These are phyloP conservation scores for Phoenix dactylifera DNA, from an alignment of 176 grass and related monocot species.

Conservation along the genomic window DNA sequence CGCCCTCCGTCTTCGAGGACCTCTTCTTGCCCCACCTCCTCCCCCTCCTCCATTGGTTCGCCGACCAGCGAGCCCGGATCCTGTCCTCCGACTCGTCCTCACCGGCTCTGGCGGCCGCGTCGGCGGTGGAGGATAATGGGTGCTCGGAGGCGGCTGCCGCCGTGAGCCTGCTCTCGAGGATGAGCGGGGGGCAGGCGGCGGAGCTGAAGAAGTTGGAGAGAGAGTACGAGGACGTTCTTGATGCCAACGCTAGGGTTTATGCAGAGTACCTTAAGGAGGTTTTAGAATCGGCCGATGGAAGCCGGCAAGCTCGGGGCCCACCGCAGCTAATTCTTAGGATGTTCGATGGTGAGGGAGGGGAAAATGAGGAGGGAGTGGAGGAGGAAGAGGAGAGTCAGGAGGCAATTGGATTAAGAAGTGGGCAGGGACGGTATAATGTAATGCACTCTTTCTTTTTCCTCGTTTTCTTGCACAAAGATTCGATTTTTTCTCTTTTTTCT, in stretches of 20 bases:
- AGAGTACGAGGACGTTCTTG: constrained; percentile 44
- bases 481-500: too few species aligned
- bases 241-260: constrained; percentile 45
- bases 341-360: not conserved
- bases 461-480: not conserved
- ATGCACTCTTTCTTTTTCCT: constrained; percentile 8
- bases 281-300: constrained; percentile 23
- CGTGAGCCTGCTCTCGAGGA: constrained; percentile 49
- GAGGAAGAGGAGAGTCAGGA: constrained; percentile 8
- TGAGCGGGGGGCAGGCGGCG: constrained; percentile 50
- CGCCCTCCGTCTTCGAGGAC: constrained; percentile 43
- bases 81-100: constrained; percentile 1
- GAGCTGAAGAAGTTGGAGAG: constrained; percentile 47
- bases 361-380: constrained; percentile 15
- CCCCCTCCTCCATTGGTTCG: constrained; percentile 48
- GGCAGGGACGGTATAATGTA: constrained; percentile 49
- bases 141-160: constrained; percentile 32
- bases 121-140: constrained; percentile 3
- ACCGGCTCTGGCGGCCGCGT: not conserved
- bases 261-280: constrained; percentile 43
- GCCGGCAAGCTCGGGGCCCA: not conserved
- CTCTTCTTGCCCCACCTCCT: constrained; percentile 56
- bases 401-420: constrained; percentile 25
- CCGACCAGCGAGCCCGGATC: constrained; percentile 34
- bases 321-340: constrained; percentile 22